Evolutionary conservation across 2,329 filamentous ascomycete genomes (phyloP).

Genomic region (Colletotrichum sp.): DNA sequence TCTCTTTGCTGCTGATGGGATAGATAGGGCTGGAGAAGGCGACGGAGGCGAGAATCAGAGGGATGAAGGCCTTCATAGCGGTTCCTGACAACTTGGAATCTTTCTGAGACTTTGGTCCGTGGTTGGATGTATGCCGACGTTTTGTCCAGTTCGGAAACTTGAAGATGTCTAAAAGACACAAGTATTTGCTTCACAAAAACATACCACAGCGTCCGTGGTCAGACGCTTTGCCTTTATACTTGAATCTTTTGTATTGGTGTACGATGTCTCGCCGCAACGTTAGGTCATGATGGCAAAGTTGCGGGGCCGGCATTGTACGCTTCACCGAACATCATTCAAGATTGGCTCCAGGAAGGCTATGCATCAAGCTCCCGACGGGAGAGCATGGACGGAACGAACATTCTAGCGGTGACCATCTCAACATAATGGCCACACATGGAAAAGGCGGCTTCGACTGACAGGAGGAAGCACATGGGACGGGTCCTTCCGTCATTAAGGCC

Average conservation of each 20-base stretch:
- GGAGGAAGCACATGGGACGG: not conserved
- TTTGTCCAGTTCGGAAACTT: not conserved
- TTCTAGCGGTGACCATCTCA: not conserved
- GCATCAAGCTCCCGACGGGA: not conserved
- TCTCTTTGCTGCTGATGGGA: not conserved
- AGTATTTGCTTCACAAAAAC: not conserved
- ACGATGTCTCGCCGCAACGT: not conserved
- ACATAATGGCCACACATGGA: not conserved
- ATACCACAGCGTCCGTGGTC: not conserved
- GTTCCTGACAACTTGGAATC: not conserved
- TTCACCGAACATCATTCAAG: not conserved
- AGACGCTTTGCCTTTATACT: not conserved
- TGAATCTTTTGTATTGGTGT: not conserved
- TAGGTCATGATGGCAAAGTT: not conserved
- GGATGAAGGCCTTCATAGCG: not conserved
- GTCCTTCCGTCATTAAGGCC: not conserved
- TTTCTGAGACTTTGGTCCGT: not conserved
- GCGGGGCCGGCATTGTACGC: not conserved
- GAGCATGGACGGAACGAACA: not conserved
- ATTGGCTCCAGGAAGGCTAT: not conserved
- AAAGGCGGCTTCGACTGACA: not conserved
- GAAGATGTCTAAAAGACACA: not conserved
- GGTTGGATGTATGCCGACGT: too few relatives aligned
- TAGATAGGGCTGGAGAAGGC: not conserved
- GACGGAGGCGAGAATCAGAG: not conserved